Evolutionary conservation across 2,329 filamentous ascomycete genomes (phyloP).

Genomic region (Aspergillus felis): DNA sequence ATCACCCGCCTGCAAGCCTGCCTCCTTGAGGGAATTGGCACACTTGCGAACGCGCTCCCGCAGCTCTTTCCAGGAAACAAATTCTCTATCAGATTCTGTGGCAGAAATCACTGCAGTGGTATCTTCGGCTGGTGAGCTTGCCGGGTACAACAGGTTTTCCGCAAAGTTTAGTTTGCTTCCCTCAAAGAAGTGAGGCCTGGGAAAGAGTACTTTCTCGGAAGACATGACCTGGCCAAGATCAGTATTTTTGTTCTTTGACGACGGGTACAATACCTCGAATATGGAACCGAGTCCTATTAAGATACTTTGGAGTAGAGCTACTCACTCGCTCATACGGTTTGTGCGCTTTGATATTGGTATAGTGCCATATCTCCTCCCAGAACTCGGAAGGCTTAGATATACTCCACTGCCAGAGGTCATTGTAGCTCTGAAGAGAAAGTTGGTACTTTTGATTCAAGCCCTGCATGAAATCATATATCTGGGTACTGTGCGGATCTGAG

Average conservation of each 20-base stretch:
- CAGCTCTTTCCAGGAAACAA: conserved; percentile 73
- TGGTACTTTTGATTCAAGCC: conserved; percentile 64
- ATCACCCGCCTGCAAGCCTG: conserved; percentile 61
- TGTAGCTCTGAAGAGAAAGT: conserved; percentile 62
- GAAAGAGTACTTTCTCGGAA: conserved; percentile 68
- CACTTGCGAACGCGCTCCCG: conserved; percentile 73
- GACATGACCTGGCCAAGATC: conserved; percentile 59
- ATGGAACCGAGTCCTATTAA: background rate
- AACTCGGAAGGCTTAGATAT: conserved; percentile 70
- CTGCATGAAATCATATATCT: conserved; percentile 69
- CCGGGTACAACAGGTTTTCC: conserved; percentile 85
- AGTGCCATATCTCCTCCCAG: conserved; percentile 83
- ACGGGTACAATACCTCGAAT: too few species aligned
- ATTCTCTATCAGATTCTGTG: conserved; percentile 67
- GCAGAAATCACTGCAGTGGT: conserved; percentile 71
- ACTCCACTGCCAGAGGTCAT: conserved; percentile 81
- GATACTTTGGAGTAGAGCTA: background rate
- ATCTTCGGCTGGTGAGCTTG: conserved; percentile 53
- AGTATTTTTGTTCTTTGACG: conserved; percentile 1
- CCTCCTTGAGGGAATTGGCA: conserved; percentile 63
- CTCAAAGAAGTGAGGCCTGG: conserved; percentile 79
- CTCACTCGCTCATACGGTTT: conserved; percentile 47
- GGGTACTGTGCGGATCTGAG: conserved; percentile 61
- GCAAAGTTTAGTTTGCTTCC: conserved; percentile 84
- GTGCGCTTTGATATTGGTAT: conserved; percentile 70